Evolutionary conservation across 2,329 filamentous ascomycete genomes (phyloP).

Genomic region (Beauveria sp.): DNA sequence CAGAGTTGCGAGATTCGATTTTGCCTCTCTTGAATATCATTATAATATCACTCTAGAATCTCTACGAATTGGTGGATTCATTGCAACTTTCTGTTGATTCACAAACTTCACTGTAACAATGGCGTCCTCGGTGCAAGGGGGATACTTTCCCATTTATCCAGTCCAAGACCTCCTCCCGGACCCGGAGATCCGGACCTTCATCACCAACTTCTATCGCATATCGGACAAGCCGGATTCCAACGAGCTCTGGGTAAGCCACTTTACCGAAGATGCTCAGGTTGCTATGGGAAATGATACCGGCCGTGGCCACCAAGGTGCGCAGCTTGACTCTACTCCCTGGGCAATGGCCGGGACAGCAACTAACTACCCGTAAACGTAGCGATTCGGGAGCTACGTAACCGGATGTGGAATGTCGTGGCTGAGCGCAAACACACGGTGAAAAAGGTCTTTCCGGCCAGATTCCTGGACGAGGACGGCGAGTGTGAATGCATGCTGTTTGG

Average conservation of each 20-base stretch:
- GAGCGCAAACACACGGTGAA: conserved; percentile 33
- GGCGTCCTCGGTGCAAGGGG: conserved; percentile 13
- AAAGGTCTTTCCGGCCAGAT: conserved; percentile 35
- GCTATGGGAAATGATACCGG: conserved; percentile 34
- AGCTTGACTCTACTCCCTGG: not conserved
- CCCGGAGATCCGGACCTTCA: conserved; percentile 28
- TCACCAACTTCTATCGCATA: conserved; percentile 35
- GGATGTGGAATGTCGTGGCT: conserved; percentile 37
- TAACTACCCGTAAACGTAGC: conserved; percentile 21
- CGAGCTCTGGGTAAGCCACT: conserved; percentile 36
- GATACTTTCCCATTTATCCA: conserved; percentile 26
- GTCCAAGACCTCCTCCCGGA: conserved; percentile 23
- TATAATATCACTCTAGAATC: not conserved
- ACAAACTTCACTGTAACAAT: not conserved
- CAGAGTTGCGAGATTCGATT: not conserved
- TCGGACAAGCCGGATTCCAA: conserved; percentile 36
- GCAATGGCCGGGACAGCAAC: not conserved
- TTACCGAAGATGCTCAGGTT: conserved; percentile 33
- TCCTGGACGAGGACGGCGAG: conserved; percentile 19
- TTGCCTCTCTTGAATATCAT: not conserved
- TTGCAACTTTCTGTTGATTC: not conserved
- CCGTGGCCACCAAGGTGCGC: conserved; percentile 27
- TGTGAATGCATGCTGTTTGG: conserved; percentile 30
- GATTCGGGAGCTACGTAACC: conserved; percentile 30
- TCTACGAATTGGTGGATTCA: not conserved